Evolutionary conservation across 1,139 yeast genomes (phyloP).

Genomic region (Casaregolazyma suthepensis): DNA sequence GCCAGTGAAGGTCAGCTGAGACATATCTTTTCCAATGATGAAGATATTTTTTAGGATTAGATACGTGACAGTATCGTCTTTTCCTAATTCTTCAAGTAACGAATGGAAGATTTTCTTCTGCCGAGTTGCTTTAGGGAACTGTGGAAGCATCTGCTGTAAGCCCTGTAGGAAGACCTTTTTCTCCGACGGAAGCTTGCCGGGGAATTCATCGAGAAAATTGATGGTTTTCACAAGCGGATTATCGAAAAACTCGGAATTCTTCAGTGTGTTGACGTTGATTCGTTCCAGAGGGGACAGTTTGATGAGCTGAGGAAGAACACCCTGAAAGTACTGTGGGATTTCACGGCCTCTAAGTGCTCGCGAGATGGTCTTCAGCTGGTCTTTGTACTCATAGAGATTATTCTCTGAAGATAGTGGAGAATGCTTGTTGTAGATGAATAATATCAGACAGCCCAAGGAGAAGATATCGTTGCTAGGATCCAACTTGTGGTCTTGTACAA

Average conservation of each 20-base stretch:
- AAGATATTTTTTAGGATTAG: slow-evolving; percentile 49
- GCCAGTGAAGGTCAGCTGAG: slow-evolving; percentile 74
- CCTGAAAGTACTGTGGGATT: slow-evolving; percentile 31
- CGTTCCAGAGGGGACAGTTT: slow-evolving; percentile 38
- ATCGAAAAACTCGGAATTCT: slow-evolving; percentile 58
- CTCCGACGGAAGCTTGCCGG: slow-evolving; percentile 66
- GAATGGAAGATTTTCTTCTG: slow-evolving; percentile 73
- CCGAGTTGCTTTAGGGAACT: slow-evolving; percentile 65
- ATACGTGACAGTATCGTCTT: slow-evolving; percentile 48
- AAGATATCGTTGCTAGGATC: slow-evolving; percentile 74
- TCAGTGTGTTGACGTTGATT: slow-evolving; percentile 43
- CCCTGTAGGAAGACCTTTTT: slow-evolving; percentile 65
- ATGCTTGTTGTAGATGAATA: slow-evolving; percentile 47
- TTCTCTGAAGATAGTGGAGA: slow-evolving; percentile 35
- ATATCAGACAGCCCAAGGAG: slow-evolving; percentile 71
- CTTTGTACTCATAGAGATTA: slow-evolving; percentile 32
- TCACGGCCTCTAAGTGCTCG: slow-evolving; percentile 39
- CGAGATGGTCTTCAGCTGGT: slow-evolving; percentile 30
- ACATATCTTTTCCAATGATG: slow-evolving; percentile 58
- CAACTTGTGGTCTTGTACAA: slow-evolving; percentile 53
- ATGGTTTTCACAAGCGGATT: slow-evolving; percentile 79
- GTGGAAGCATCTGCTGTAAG: slow-evolving; percentile 49
- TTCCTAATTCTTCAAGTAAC: slow-evolving; percentile 42
- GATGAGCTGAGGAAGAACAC: slow-evolving; percentile 38
- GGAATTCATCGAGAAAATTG: slow-evolving; percentile 76